Evolutionary conservation across 768 basidiomycete genomes (phyloP), one percentile per base, ranked within the genome.

Genomic region (Chalciporus chontae): DNA sequence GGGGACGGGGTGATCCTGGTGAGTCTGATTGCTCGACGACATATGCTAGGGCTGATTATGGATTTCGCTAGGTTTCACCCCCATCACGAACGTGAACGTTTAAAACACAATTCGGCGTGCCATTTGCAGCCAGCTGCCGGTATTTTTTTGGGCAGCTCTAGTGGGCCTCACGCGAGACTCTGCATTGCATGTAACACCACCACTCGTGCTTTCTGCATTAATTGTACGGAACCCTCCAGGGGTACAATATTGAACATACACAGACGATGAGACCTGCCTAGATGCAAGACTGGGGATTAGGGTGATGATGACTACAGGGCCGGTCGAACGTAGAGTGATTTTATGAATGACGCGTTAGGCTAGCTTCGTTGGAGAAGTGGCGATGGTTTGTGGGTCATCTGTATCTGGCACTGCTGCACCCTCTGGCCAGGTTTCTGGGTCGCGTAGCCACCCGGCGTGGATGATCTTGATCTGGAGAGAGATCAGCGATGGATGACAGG

Each of bases 1-100:
- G 95, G 95, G 44, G 95, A 97, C 66, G 93, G 95, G 48, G 95
- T 98, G 17, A 97, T 98, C 56, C 73, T 98, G 66, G 95, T 96
- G 54, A 53, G 84, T 74, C 21, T 39, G 11, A 17, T 31, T 18
- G 45, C 41, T 31, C 3, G 38, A 41, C 29, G 38, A 37, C 36
- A 18, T 23, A 21, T 19, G 26, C 29, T n/a, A 18, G 17, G 38
- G 47, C 50, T 66, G 49, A 61, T 21, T 21, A 4, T 21, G 50
- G 48, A n/a, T 26, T 46, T 53, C 34, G 23, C 57, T 31, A 90
- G 88, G 88, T 90, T 40, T 90, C 88, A 5, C 88, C 88, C 43
- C 88, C 88, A 41, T 81, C 86, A 50, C 80, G 88, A 63, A 80
- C 83, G 69, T 85, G 70, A 75, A 19, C 37, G 32, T 26, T 17